A percentile compares a stretch with the other conserved stretches of the same genome.
Conservation (phyloP, 2,329 filamentous ascomycete genomes). For the Basipetospora chlamydospora region DNA sequence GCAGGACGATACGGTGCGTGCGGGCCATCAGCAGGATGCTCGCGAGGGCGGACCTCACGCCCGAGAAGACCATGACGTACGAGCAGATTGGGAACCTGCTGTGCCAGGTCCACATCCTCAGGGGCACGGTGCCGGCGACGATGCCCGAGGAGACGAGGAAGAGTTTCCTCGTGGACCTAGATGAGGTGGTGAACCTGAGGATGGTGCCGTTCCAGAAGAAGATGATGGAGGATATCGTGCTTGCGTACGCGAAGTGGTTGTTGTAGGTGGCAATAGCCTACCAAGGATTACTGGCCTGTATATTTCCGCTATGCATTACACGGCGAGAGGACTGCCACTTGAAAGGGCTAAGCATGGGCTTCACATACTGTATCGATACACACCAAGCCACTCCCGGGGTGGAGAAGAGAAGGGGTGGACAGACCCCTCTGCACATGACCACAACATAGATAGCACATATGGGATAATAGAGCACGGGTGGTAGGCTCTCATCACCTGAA, state of each 20-base stretch:
- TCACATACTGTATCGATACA: no score
- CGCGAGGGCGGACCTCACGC: conserved; percentile 40
- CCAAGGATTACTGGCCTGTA: no score
- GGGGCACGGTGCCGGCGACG: conserved; percentile 43
- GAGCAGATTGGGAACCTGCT: conserved; percentile 84
- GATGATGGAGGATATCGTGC: conserved; percentile 71
- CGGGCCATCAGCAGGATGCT: conserved; percentile 79
- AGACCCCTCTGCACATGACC: no score
- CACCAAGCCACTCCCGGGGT: no score
- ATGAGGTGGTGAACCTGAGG: conserved; percentile 71
- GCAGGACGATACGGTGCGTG: conserved; percentile 61
- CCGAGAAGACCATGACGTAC: conserved; percentile 65
- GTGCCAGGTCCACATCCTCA: conserved; percentile 76
- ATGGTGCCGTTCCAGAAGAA: conserved; percentile 65
- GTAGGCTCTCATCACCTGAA: no score
- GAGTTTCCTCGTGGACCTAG: conserved; percentile 80
- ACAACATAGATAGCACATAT: not conserved
- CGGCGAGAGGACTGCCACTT: no score
- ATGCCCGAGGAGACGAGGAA: conserved; percentile 61
- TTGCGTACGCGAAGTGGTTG: conserved; percentile 77
- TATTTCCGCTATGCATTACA: no score
- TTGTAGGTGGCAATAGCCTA: no score
- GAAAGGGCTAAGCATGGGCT: no score
- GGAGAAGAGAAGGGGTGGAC: no score
- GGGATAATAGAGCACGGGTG: no score